Conservation (phyloP, 23 red algal genomes). For the Gracilaria gracilis region DNA sequence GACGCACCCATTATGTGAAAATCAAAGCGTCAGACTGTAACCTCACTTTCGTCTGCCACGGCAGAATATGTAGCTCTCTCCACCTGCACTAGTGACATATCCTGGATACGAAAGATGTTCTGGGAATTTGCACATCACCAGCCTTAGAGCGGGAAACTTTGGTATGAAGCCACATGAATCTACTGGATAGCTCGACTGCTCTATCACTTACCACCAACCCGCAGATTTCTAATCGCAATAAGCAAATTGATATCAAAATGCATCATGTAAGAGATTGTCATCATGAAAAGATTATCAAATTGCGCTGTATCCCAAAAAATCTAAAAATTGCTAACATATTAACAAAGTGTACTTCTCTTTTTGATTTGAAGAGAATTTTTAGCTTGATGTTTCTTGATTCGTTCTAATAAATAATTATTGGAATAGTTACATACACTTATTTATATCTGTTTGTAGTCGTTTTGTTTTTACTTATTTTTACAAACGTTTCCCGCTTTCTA, state of each 20-base stretch:
- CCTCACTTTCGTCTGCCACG: background rate
- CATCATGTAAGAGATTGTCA: background rate
- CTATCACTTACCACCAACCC: background rate
- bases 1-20: constrained; percentile 35
- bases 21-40: background rate
- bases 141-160: background rate
- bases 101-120: constrained; percentile 31
- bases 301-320: background rate
- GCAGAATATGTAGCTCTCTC: constrained; percentile 2
- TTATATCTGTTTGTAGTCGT: no score
- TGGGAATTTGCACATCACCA: background rate
- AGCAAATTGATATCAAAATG: background rate
- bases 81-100: constrained; percentile 2
- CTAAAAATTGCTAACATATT: background rate
- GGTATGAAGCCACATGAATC: background rate
- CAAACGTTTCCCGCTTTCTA: no score
- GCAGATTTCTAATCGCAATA: no score
- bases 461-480: no score
- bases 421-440: background rate
- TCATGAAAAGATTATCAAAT: background rate
- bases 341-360: background rate
- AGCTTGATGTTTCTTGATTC: background rate
- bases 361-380: background rate
- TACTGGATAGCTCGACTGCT: background rate
- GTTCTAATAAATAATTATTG: background rate